Conservation (phyloP, 1,284 basidiomycete genomes). For the Malassezia brasiliensis region DNA sequence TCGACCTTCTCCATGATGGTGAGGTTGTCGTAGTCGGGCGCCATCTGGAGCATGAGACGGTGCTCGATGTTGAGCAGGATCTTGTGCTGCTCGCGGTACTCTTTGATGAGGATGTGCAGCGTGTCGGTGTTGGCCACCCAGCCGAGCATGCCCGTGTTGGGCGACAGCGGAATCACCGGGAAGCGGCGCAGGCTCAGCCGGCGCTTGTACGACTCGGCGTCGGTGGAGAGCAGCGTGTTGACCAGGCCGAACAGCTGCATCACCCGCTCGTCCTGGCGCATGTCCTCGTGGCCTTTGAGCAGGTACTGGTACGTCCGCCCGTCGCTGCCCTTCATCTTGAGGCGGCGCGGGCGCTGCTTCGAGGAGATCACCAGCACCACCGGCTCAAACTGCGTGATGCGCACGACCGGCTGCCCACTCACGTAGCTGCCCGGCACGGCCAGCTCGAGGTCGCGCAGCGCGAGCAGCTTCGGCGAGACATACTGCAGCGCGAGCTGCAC, state of each 20-base stretch:
- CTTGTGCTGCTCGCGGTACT: slow-evolving; percentile 55
- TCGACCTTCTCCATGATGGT: slow-evolving; percentile 95
- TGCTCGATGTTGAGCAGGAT: slow-evolving; percentile 97
- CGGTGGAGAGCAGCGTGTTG: slow-evolving; percentile 84
- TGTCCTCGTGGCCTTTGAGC: slow-evolving; percentile 96
- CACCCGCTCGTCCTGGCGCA: slow-evolving; percentile 96
- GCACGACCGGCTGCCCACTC: slow-evolving; percentile 73
- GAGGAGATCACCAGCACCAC: slow-evolving; percentile 71
- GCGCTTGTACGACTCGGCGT: slow-evolving; percentile 90
- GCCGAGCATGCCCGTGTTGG: slow-evolving; percentile 86
- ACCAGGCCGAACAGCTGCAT: slow-evolving; percentile 98
- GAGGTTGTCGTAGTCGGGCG: slow-evolving; percentile 92
- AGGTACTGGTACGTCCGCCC: slow-evolving; percentile 86
- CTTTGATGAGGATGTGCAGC: slow-evolving; percentile 92
- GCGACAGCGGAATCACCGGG: slow-evolving; percentile 88
- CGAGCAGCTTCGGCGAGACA: slow-evolving; percentile 84
- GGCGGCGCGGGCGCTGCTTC: slow-evolving; percentile 90
- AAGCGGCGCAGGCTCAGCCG: slow-evolving; percentile 88
- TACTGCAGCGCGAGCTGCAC: slow-evolving; percentile 79
- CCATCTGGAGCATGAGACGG: slow-evolving; percentile 96
- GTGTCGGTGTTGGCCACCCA: slow-evolving; percentile 98
- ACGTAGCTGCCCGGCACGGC: slow-evolving; percentile 96
- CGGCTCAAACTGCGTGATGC: slow-evolving; percentile 60
- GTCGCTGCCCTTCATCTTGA: slow-evolving; percentile 81
- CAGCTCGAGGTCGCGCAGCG: slow-evolving; percentile 77